Percentiles rank a stretch among this genome's conserved stretches.
phyloP scores from a whole-genome alignment of 495 filamentous ascomycete species.

The Penicillium chermesinum region DNA sequence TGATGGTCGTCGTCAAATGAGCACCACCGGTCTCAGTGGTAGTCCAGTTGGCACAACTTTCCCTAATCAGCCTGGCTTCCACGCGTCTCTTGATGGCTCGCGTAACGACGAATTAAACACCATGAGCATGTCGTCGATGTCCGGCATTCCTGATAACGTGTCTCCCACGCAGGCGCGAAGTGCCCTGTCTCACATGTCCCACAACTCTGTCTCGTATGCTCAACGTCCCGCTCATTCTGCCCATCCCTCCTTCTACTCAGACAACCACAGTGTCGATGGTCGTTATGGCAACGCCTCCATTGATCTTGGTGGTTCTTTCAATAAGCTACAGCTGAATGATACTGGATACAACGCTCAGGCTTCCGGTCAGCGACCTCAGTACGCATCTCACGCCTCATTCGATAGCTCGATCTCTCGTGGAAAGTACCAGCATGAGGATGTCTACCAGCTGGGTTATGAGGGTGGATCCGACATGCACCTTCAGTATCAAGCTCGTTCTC shows the following conservation, averaged over 20 bases:
- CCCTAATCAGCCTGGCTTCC: constrained; percentile 27
- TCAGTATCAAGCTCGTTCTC: constrained; percentile 24
- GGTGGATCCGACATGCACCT: constrained; percentile 29
- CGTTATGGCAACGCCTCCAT: constrained; percentile 28
- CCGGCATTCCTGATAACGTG: constrained; percentile 27
- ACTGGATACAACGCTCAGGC: constrained; percentile 17
- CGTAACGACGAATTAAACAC: constrained; percentile 27
- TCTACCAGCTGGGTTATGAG: constrained; percentile 31
- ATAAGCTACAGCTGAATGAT: constrained; percentile 36
- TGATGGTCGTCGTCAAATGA: constrained; percentile 29
- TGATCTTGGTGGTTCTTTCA: constrained; percentile 29
- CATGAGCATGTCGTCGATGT: constrained; percentile 28
- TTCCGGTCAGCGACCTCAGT: constrained; percentile 23
- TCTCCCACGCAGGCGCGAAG: constrained; percentile 26
- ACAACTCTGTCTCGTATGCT: constrained; percentile 36
- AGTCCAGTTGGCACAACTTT: constrained; percentile 30
- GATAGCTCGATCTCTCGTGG: constrained; percentile 30
- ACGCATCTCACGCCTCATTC: constrained; percentile 28
- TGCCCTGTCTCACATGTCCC: constrained; percentile 32
- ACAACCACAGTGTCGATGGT: constrained; percentile 31
- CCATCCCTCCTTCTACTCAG: constrained; percentile 39
- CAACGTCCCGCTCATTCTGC: constrained; percentile 32
- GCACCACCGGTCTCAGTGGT: constrained; percentile 25
- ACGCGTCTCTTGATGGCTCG: constrained; percentile 24
- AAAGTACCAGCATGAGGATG: constrained; percentile 27